phyloP scores from a whole-genome alignment of 2,329 filamentous ascomycete species.

The Arthrobotrys pseudoclavata region DNA sequence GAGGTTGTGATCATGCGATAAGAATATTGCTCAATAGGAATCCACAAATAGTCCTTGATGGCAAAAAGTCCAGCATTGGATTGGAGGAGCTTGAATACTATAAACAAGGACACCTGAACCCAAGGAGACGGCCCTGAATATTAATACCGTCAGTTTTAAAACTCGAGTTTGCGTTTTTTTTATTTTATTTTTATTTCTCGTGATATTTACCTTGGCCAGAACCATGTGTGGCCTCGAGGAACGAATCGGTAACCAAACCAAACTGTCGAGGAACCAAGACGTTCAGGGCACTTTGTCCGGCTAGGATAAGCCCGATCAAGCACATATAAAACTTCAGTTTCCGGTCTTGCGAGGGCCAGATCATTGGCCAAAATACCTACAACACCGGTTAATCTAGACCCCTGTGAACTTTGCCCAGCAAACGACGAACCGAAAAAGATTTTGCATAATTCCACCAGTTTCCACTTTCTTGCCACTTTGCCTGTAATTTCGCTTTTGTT shows the following conservation, averaged over 20 bases:
- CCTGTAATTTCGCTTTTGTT: constrained; percentile 74
- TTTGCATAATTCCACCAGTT: constrained; percentile 83
- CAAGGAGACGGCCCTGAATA: constrained; percentile 69
- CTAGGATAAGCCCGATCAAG: constrained; percentile 76
- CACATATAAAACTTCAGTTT: constrained; percentile 77
- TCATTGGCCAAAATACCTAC: constrained; percentile 80
- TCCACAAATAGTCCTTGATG: constrained; percentile 70
- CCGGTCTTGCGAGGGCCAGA: constrained; percentile 79
- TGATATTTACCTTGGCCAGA: constrained; percentile 26
- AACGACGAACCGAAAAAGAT: constrained; percentile 73
- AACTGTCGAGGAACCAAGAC: constrained; percentile 84
- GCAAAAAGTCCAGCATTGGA: constrained; percentile 71
- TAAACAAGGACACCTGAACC: constrained; percentile 71
- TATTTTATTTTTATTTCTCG: background rate
- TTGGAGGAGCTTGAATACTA: constrained; percentile 69
- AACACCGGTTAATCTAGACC: constrained; percentile 24
- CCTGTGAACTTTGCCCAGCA: constrained; percentile 17
- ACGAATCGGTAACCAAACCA: constrained; percentile 80
- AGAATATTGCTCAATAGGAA: constrained; percentile 72
- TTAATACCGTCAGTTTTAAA: constrained; percentile 62
- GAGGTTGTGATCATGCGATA: constrained; percentile 73
- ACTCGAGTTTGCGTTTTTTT: constrained; percentile 64
- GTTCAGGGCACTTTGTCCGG: constrained; percentile 80
- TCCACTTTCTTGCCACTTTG: constrained; percentile 79
- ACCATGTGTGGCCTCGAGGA: constrained; percentile 39